Conservation (phyloP, 768 basidiomycete species). For the Phaeotremella skinneri region DNA sequence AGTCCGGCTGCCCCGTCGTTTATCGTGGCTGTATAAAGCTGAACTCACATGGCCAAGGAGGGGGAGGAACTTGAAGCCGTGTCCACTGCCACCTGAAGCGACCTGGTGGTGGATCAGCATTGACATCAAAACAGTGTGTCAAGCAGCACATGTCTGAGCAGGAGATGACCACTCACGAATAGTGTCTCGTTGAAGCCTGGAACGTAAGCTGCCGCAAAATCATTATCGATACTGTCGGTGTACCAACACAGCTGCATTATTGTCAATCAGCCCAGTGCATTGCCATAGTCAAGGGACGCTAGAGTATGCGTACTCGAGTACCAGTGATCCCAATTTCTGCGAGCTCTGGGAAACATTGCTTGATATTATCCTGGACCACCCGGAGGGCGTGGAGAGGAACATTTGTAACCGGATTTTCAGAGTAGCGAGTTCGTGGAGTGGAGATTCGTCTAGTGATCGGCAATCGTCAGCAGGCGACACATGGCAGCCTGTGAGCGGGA, state of each 20-base stretch:
- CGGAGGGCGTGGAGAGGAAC: slow-evolving; percentile 26
- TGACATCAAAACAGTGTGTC: not conserved
- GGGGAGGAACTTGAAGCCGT: slow-evolving; percentile 37
- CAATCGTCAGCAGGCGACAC: not conserved
- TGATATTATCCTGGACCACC: slow-evolving; percentile 25
- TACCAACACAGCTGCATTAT: slow-evolving; percentile 30
- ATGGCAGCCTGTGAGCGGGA: not conserved
- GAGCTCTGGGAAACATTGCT: slow-evolving; percentile 26
- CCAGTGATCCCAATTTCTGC: slow-evolving; percentile 29
- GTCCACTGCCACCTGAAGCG: slow-evolving; percentile 26
- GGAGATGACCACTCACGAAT: slow-evolving; percentile 8
- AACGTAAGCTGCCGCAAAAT: slow-evolving; percentile 32
- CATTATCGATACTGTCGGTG: slow-evolving; percentile 34
- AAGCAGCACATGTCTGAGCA: not conserved
- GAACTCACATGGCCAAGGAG: slow-evolving; percentile 22
- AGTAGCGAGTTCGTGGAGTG: slow-evolving; percentile 25
- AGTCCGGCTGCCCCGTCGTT: not conserved
- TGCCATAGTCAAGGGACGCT: not conserved
- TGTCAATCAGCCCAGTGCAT: not conserved
- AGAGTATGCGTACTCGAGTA: slow-evolving; percentile 11
- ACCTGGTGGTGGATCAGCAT: slow-evolving; percentile 9
- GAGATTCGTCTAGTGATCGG: slow-evolving; percentile 18
- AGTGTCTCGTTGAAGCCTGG: slow-evolving; percentile 26
- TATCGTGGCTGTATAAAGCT: not conserved
- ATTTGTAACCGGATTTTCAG: slow-evolving; percentile 18